Evolutionary conservation across 2,329 filamentous ascomycete genomes (phyloP).

Genomic region (Neofusicoccum cordaticola): DNA sequence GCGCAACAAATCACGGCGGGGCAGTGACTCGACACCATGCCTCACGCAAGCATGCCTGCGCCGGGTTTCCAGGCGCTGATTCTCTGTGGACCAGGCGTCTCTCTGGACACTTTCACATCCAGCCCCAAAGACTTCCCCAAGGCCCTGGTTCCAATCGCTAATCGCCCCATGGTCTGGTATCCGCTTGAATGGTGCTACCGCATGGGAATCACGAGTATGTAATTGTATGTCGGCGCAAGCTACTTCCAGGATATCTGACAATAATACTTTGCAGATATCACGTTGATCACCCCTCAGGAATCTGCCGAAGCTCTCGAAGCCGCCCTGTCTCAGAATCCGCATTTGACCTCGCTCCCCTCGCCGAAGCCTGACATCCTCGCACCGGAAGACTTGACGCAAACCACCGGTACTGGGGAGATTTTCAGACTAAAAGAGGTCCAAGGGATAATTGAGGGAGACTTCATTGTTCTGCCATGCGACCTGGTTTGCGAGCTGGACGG

Average conservation of each 20-base stretch:
- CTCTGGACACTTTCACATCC: constrained; percentile 77
- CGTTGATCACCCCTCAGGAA: constrained; percentile 56
- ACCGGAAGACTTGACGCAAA: constrained; percentile 72
- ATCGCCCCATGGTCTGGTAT: constrained; percentile 88
- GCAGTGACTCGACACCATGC: constrained; percentile 51
- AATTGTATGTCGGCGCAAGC: neutral
- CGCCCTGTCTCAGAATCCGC: constrained; percentile 74
- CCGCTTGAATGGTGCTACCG: constrained; percentile 82
- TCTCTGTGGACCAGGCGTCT: constrained; percentile 77
- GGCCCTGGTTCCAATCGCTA: constrained; percentile 77
- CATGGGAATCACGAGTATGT: constrained; percentile 70
- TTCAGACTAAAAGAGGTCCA: constrained; percentile 81
- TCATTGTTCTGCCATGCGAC: constrained; percentile 89
- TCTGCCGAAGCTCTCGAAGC: constrained; percentile 65
- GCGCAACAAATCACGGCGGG: neutral
- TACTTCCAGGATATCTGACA: constrained; percentile 7
- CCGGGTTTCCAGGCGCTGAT: constrained; percentile 80
- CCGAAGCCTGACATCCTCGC: constrained; percentile 74
- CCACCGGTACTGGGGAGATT: constrained; percentile 85
- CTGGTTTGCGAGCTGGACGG: constrained; percentile 86
- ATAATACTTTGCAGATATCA: constrained; percentile 40
- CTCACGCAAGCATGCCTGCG: constrained; percentile 71
- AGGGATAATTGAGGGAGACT: constrained; percentile 76
- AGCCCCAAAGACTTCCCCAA: constrained; percentile 79
- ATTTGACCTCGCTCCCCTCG: constrained; percentile 68